phyloP scores from a whole-genome alignment of 139 green algal genomes.

The Haematococcus sp. region DNA sequence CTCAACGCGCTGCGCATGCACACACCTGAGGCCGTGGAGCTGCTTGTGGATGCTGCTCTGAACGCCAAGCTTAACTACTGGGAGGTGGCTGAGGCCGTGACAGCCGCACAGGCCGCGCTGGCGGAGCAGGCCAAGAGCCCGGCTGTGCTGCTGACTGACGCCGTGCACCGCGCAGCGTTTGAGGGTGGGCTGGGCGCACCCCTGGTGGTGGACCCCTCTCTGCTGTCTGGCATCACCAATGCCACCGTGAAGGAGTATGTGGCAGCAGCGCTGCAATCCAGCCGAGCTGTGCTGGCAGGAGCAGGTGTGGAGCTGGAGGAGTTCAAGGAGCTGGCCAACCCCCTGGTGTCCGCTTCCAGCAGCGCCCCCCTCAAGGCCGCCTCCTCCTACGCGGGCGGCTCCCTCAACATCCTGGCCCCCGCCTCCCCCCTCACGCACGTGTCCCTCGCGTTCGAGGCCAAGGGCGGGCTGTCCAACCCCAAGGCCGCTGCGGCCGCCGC shows the following conservation, averaged over 20 bases:
- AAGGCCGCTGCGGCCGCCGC: constrained; percentile 44
- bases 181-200: constrained; percentile 31
- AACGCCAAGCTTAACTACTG: constrained; percentile 51
- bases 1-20: constrained; percentile 38
- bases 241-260: constrained; percentile 40
- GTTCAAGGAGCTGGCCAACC: constrained; percentile 24
- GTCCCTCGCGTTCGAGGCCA: constrained; percentile 50
- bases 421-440: constrained; percentile 31
- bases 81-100: constrained; percentile 45
- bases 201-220: constrained; percentile 16
- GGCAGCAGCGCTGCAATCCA: constrained; percentile 14
- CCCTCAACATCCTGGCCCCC: constrained; percentile 35
- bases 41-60: constrained; percentile 50
- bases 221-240: constrained; percentile 17
- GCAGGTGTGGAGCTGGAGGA: constrained; percentile 34
- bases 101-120: constrained; percentile 35
- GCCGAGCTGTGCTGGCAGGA: constrained; percentile 32
- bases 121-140: constrained; percentile 23
- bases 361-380: not conserved
- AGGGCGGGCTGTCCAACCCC: constrained; percentile 41
- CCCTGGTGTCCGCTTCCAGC: constrained; percentile 8
- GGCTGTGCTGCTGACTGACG: constrained; percentile 22
- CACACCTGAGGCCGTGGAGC: constrained; percentile 46
- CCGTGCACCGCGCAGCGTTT: constrained; percentile 51
- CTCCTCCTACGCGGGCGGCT: constrained; percentile 47